These are phyloP conservation scores for Paecilomyces variotii DNA, from an alignment of 2,329 filamentous ascomycete genomes.

Conservation along the genomic window DNA sequence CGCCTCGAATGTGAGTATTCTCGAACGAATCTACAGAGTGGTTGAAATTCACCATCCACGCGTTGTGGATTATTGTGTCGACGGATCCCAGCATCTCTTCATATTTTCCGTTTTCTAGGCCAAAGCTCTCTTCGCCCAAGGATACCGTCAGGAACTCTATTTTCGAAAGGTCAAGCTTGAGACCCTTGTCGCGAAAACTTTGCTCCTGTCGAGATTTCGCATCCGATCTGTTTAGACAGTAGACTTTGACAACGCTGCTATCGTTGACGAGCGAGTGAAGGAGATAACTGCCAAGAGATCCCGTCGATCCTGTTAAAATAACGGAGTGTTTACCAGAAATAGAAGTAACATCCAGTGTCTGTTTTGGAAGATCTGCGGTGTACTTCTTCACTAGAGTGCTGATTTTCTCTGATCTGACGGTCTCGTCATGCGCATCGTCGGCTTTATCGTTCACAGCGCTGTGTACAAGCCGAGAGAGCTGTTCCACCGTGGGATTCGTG, in stretches of 20 bases:
- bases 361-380: too few species aligned
- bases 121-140: conserved; percentile 12
- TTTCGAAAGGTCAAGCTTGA: conserved; percentile 18
- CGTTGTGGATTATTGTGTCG: conserved; percentile 21
- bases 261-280: conserved; percentile 28
- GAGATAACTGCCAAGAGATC: conserved; percentile 39
- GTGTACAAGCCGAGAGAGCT: too few species aligned
- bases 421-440: too few species aligned
- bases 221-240: conserved; percentile 39
- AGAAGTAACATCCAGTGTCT: too few species aligned
- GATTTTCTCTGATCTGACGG: too few species aligned
- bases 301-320: conserved; percentile 38
- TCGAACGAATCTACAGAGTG: conserved; percentile 17
- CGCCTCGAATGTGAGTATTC: conserved; percentile 15
- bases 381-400: background rate
- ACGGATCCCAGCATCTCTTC: conserved; percentile 6
- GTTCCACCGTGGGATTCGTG: too few species aligned
- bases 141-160: conserved; percentile 22
- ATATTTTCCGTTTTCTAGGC: conserved; percentile 9
- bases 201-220: conserved; percentile 34
- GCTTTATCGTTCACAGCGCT: too few species aligned
- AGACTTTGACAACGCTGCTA: conserved; percentile 29
- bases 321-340: background rate
- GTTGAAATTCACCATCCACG: conserved; percentile 26
- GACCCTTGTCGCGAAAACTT: conserved; percentile 27